These are phyloP conservation scores for Ophiostoma quercus DNA, from an alignment of 2,329 filamentous ascomycete genomes.

Conservation along the genomic window DNA sequence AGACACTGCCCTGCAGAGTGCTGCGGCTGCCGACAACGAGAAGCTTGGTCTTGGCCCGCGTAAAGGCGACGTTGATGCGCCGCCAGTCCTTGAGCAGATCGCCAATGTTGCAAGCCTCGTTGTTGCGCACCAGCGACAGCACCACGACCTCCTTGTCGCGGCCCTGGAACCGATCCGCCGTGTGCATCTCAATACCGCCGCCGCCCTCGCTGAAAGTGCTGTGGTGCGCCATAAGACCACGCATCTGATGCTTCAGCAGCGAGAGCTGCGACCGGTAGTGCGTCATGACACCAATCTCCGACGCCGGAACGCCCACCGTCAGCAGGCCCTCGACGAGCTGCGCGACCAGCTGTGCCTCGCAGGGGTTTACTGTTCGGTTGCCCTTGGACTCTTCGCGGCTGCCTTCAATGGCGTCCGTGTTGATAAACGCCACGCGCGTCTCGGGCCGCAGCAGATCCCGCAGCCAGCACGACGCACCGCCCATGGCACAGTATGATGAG, in stretches of 20 bases:
- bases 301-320: constrained; percentile 64
- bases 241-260: constrained; percentile 68
- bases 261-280: constrained; percentile 92
- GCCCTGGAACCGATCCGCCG: constrained; percentile 93
- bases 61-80: constrained; percentile 92
- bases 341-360: constrained; percentile 71
- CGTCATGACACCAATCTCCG: constrained; percentile 88
- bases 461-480: constrained; percentile 62
- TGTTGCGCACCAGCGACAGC: constrained; percentile 80
- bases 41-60: constrained; percentile 84
- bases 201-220: neutral
- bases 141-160: constrained; percentile 92
- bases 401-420: constrained; percentile 71
- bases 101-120: constrained; percentile 76
- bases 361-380: constrained; percentile 79
- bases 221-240: constrained; percentile 33
- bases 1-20: constrained; percentile 52
- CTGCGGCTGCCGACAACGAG: constrained; percentile 76
- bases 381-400: constrained; percentile 71
- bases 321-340: constrained; percentile 79
- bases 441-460: constrained; percentile 62
- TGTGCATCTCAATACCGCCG: constrained; percentile 82
- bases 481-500: constrained; percentile 47
- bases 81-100: constrained; percentile 89
- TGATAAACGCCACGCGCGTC: constrained; percentile 76